Evolutionary conservation across 2,329 filamentous ascomycete genomes (phyloP), one percentile per base, ranked within the genome.

Genomic region (Paramyrothecium roridum): DNA sequence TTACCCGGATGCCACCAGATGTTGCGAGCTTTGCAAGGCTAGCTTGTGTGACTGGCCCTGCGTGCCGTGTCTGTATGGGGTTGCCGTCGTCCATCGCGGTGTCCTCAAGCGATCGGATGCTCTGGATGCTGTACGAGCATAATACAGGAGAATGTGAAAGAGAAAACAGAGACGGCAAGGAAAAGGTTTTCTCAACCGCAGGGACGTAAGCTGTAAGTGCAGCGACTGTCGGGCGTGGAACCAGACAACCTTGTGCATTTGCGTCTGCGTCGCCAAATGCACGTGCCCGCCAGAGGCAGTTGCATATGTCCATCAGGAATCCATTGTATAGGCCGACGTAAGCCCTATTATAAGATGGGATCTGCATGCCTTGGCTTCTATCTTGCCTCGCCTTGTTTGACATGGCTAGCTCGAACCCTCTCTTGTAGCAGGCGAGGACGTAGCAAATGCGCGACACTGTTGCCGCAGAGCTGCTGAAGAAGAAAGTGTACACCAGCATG

Each of bases 291-390:
- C 91, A 96, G 49, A 95, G 70, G 52, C 89, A 85, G 67, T 96
- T 96, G 76, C 90, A 93, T 33, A 92, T 81, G 67, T 96, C 91
- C 85, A 95, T 93, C 33, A 96, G 80, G 67, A 89, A 92, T 21
- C 88, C 88, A 68, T 96, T 96, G 74, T 95, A 93, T 22, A 81
- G 74, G 59, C 85, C 83, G 45, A 91, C 82, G 54, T 88, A 83
- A 33, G 77, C 73, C 46, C 82, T 77, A 26, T 84, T 78, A 58
- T 87, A 88, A 12, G 74, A 69, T 19, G 70, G 68, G 7, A 70
- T 65, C 57, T 73, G 66, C 47, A 74, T 64, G 10, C 60, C 63
- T 19, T 64, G 54, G 23, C 60, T 63, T 50, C 60, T 58, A 21
- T 70, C 48, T 58, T 59, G 65, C 63, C 49, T 60, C 55, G 63